phyloP scores from a whole-genome alignment of 495 filamentous ascomycete species.

The Cenococcum geophilum region DNA sequence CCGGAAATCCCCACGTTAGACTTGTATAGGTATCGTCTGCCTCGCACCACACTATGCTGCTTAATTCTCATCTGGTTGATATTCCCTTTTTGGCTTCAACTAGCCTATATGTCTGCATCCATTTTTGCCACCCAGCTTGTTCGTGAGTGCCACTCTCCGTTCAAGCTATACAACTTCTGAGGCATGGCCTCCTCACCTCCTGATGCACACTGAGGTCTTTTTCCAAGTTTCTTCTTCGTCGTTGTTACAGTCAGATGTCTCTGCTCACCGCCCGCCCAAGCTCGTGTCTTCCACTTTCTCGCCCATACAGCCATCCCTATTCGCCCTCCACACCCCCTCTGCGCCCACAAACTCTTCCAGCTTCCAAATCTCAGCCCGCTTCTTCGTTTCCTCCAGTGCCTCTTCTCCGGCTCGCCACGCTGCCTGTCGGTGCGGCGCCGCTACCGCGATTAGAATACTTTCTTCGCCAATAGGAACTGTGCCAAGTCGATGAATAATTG shows the following conservation, averaged over 20 bases:
- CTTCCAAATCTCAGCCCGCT: constrained; percentile 90
- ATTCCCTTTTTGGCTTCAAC: no score
- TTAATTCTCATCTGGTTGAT: no score
- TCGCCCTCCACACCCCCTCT: constrained; percentile 83
- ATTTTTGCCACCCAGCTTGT: no score
- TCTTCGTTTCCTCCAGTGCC: constrained; percentile 81
- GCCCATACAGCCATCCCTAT: constrained; percentile 66
- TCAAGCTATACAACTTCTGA: no score
- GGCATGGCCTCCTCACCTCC: no score
- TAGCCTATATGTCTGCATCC: no score
- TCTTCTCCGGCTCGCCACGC: constrained; percentile 89
- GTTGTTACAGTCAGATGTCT: background rate
- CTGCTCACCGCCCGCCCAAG: constrained; percentile 4
- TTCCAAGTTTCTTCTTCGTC: no score
- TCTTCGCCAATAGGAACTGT: constrained; percentile 82
- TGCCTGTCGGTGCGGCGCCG: constrained; percentile 74
- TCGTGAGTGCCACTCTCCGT: no score
- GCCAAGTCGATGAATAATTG: constrained; percentile 82
- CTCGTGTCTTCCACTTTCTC: constrained; percentile 29
- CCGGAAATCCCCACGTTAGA: no score
- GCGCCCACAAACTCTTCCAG: constrained; percentile 76
- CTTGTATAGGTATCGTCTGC: no score
- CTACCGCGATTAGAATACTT: constrained; percentile 86
- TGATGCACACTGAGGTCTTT: no score
- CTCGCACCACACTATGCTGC: no score